phyloP scores from a whole-genome alignment of 176 grass and related monocot genomes.

The Eragrostis nindensis region DNA sequence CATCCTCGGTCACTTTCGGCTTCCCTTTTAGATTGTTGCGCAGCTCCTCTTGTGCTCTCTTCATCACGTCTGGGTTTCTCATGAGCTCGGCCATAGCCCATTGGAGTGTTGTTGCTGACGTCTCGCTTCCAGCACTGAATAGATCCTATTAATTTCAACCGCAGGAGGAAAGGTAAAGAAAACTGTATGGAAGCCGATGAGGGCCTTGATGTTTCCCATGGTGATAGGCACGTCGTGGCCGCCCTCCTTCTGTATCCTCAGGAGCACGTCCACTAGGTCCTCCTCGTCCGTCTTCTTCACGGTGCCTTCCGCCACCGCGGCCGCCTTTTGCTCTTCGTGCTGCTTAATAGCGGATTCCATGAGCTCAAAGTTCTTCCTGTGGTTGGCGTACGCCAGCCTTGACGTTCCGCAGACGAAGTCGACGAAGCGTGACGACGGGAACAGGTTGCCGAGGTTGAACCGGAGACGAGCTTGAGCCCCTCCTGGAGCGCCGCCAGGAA shows the following conservation, averaged over 20 bases:
- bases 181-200: background rate
- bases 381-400: background rate
- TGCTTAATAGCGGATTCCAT: background rate
- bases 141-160: constrained; percentile 31
- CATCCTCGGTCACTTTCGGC: constrained; percentile 39
- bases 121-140: constrained; percentile 48
- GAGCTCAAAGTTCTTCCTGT: background rate
- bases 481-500: background rate
- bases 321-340: background rate
- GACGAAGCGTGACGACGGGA: constrained; percentile 23
- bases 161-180: background rate
- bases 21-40: background rate
- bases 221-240: background rate
- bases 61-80: constrained; percentile 3
- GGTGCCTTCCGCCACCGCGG: background rate
- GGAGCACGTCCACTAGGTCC: constrained; percentile 22
- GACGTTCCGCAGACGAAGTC: background rate
- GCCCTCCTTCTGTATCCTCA: constrained; percentile 16
- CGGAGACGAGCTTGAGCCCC: background rate
- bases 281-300: background rate
- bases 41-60: constrained; percentile 32
- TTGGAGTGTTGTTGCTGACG: constrained; percentile 32
- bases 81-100: constrained; percentile 55
- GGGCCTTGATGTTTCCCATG: background rate
- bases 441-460: constrained; percentile 17